Evolutionary conservation across 345 rosid species (phyloP), one percentile per base, ranked within the genome.

Genomic region (Firmiana major): DNA sequence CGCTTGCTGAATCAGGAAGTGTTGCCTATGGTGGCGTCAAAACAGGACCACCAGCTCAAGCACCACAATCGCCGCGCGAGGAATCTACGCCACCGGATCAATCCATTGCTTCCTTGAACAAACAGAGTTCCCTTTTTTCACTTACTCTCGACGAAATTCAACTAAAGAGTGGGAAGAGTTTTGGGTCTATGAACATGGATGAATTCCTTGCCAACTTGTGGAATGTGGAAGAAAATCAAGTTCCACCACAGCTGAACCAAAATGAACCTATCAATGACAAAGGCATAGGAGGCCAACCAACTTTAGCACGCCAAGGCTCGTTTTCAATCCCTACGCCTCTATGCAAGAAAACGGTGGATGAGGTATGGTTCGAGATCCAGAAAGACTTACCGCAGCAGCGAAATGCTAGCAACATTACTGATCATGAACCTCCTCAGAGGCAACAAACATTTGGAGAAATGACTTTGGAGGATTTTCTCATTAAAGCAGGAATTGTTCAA

Each of bases 131-230:
- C 2, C 83, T 91, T 74, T 67, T 91, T 66, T 89, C 97, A 0
- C 89, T 92, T 8, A 94, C 97, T 49, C 91, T 92, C 38, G 91
- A 89, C 2, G 97, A 94, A 73, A 91, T 94, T 60, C 93, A 92
- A 73, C 80, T 76, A 71, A 89, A 92, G 85, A 91, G 97, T 9
- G 96, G 98, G 12, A 92, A 83, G 86, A 85, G 79, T 78, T 75
- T 94, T 3, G 98, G 97, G 2, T 88, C 92, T 5, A 94, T 94
- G 98, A 92, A 88, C 88, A 92, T 94, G 96, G 98, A 94, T 71
- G 96, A 92, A 78, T 92, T 94, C 77, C 83, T 94, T 1, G 85
- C 92, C 9, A 92, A 84, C 77, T 53, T 94, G 48, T 94, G 96
- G 98, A 87, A 73, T 16, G 90, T 80, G 0, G 91, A 88, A 0